Conservation (phyloP, 345 rosid species). For the Arabidopsis thaliana region DNA sequence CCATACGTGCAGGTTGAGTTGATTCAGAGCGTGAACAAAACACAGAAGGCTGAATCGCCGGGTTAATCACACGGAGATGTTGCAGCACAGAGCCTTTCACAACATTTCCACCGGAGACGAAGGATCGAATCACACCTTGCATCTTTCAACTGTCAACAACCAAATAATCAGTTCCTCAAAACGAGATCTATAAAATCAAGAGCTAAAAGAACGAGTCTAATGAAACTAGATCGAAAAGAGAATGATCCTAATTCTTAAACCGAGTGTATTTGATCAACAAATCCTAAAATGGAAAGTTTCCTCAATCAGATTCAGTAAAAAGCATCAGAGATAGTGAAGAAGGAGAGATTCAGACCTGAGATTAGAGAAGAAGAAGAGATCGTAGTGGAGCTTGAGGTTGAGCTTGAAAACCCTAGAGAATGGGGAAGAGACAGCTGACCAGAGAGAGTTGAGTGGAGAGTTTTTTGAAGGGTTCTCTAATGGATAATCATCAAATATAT, state of each 20-base stretch:
- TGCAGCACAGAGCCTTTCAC: conserved; percentile 61
- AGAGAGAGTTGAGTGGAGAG: conserved; percentile 41
- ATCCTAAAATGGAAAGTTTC: conserved; percentile 18
- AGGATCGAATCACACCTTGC: conserved; percentile 61
- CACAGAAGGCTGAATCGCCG: conserved; percentile 54
- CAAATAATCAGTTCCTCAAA: conserved; percentile 6
- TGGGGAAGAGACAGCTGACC: conserved; percentile 38
- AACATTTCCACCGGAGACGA: conserved; percentile 58
- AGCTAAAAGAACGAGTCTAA: conserved; percentile 18
- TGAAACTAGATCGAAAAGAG: conserved; percentile 8
- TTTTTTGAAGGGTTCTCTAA: conserved; percentile 31
- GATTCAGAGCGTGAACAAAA: conserved; percentile 69
- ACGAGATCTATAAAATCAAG: neutral
- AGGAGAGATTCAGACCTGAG: conserved; percentile 40
- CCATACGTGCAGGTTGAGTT: conserved; percentile 66
- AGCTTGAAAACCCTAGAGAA: conserved; percentile 31
- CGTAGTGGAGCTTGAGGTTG: neutral
- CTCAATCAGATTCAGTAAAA: neutral
- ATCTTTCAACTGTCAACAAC: conserved; percentile 47
- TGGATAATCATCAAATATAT: conserved; percentile 40
- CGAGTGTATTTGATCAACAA: neutral
- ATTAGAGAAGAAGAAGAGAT: conserved; percentile 24
- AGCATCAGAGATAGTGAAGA: neutral
- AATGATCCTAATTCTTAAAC: neutral
- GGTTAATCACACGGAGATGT: conserved; percentile 66